phyloP scores from a whole-genome alignment of 2,329 filamentous ascomycete species.

The Magnaporthales sp. region DNA sequence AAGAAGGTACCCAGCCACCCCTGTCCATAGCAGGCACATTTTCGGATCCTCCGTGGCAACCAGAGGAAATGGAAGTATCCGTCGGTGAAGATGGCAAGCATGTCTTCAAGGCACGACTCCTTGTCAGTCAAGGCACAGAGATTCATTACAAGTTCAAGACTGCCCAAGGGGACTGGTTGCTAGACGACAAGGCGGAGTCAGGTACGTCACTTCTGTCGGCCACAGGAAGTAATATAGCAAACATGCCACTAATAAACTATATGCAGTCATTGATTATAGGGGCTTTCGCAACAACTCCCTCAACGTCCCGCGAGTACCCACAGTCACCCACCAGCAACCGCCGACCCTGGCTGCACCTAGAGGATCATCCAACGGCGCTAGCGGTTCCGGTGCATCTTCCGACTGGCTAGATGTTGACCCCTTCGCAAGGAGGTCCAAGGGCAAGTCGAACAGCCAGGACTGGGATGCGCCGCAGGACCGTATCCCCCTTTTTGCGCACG shows the following conservation, averaged over 20 bases:
- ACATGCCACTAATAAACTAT: not conserved
- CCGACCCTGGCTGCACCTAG: not conserved
- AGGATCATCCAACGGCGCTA: not conserved
- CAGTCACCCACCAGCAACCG: not conserved
- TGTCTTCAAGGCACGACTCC: conserved; percentile 48
- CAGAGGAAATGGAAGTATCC: conserved; percentile 53
- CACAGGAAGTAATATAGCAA: not conserved
- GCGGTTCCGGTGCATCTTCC: not conserved
- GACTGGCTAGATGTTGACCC: conserved; percentile 5
- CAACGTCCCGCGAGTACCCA: conserved; percentile 13
- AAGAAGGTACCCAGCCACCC: conserved; percentile 52
- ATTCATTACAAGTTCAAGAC: conserved; percentile 71
- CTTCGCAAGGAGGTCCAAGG: not conserved
- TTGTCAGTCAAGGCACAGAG: conserved; percentile 44
- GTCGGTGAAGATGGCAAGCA: conserved; percentile 43
- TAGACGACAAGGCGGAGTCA: conserved; percentile 53
- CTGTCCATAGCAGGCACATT: conserved; percentile 65
- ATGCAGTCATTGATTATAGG: conserved; percentile 27
- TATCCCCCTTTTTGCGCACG: conserved; percentile 11
- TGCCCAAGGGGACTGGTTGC: conserved; percentile 56
- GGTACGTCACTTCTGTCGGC: conserved; percentile 31
- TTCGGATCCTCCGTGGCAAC: conserved; percentile 57
- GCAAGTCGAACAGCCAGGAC: not conserved
- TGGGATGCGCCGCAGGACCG: conserved; percentile 4
- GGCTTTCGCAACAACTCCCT: conserved; percentile 43